phyloP scores from a whole-genome alignment of 345 rosid genomes.

The Citrus sinensis region DVS_A1.0 CM039164.1:21314501-21315000 shows the following conservation, averaged over 20 bases:
- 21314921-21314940: no score
- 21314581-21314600: background rate
- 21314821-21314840: no score
- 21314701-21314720: background rate
- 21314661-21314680: background rate
- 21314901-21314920: background rate
- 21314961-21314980: background rate
- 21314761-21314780: background rate
- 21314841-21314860: no score
- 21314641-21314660: background rate
- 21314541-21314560: background rate
- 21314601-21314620: background rate
- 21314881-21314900: no score
- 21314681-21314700: background rate
- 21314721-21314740: background rate
- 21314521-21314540: background rate
- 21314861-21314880: background rate
- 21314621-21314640: background rate
- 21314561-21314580: background rate
- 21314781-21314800: background rate
- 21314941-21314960: background rate
- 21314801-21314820: background rate
- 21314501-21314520: background rate
- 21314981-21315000: background rate
- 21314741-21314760: background rate